Evolutionary conservation across 2,329 filamentous ascomycete species (phyloP).

Genomic region (Colletotrichum siamense): DNA sequence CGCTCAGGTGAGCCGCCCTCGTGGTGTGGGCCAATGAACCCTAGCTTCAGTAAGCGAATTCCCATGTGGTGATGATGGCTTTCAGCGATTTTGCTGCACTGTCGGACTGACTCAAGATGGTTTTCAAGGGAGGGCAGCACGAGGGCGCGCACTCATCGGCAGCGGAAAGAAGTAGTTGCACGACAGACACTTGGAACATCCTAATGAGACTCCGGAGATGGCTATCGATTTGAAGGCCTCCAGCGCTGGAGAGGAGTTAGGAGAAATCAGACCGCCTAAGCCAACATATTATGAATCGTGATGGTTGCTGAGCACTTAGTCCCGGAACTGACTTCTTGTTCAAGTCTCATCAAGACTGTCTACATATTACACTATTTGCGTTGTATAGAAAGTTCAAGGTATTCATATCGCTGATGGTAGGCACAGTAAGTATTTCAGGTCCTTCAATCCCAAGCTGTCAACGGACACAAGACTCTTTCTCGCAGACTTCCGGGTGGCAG

Average conservation of each 20-base stretch:
- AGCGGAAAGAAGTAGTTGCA: background rate
- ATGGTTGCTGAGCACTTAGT: accelerated
- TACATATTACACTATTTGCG: background rate
- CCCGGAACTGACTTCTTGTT: background rate
- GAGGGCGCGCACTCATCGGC: accelerated
- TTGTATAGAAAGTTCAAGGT: accelerated
- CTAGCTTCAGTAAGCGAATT: background rate
- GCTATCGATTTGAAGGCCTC: background rate
- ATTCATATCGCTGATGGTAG: accelerated
- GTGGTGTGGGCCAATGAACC: background rate
- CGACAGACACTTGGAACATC: background rate
- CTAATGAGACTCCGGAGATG: accelerated
- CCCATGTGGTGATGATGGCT: background rate
- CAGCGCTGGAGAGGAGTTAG: background rate
- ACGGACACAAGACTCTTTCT: background rate
- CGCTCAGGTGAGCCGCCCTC: background rate
- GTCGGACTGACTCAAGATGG: background rate
- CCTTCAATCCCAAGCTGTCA: background rate
- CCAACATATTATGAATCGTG: background rate
- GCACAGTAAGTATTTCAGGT: background rate
- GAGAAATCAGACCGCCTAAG: background rate
- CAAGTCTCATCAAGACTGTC: background rate
- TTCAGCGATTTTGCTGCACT: background rate
- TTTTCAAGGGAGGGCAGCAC: background rate
- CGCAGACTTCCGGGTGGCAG: accelerated